Evolutionary conservation across 1,284 basidiomycete genomes (phyloP), one percentile per base, ranked within the genome.

Genomic region (Ganoderma leucocontextum): DNA sequence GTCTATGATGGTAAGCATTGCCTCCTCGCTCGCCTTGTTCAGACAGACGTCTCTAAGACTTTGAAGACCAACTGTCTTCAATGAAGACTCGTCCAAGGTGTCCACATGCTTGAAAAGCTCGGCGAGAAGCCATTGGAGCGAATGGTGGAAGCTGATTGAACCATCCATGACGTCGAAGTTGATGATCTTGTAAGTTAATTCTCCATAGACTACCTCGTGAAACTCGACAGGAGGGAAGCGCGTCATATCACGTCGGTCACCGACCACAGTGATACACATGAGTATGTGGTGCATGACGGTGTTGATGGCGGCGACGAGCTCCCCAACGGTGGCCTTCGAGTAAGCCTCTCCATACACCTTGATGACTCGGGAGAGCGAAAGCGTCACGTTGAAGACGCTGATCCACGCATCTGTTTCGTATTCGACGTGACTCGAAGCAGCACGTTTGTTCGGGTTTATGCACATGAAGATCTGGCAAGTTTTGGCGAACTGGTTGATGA

Each of bases 351-450:
- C 96, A 70, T 95, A 94, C 5, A 93, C 92, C 76, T 95, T 94
- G 81, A 95, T 94, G 52, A 96, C 89, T 55, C 95, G 90, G 3
- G 94, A 92, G 17, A 98, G 82, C 35, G 95, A 96, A 8, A 96
- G 87, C 7, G 95, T 95, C 38, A 97, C 91, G 75, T 96, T 95
- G 82, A 98, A 98, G 10, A 97, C 93, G 75, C 91, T 94, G 70
- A 97, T 94, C 95, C 96, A 98, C 38, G 92, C 90, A 74, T 98
- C 97, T 41, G 93, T 92, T 80, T 98, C 97, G 80, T 95, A 98
- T 79, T 98, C 96, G 74, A 98, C 90, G 75, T 98, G 97, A 67
- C 83, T 90, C 19, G 88, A 86, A 6, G 86, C 89, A 12, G 93
- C 94, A n/a, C 96, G 88, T 73, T 91, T 90, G 78, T 95, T 95